phyloP scores from a whole-genome alignment of 768 basidiomycete genomes.

The Tephrocybe sp. region DNA sequence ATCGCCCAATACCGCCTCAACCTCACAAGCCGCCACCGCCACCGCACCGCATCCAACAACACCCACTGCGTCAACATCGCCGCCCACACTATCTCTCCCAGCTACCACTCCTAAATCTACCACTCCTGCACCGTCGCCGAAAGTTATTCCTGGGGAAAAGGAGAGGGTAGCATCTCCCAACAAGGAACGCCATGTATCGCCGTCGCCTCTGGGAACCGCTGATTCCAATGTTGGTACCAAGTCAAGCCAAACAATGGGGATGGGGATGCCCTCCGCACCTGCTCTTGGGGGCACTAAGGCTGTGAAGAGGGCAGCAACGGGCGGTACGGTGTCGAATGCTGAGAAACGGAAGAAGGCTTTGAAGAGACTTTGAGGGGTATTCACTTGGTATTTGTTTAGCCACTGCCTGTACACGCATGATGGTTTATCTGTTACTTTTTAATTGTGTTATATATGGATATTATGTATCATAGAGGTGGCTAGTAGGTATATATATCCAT shows the following conservation, averaged over 20 bases:
- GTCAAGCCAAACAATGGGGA: constrained; percentile 28
- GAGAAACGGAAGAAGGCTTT: constrained; percentile 91
- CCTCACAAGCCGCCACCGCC: constrained; percentile 19
- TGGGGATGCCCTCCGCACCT: constrained; percentile 30
- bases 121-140: constrained; percentile 40
- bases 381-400: not conserved
- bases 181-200: constrained; percentile 66
- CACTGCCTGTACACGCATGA: too few species aligned
- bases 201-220: constrained; percentile 67
- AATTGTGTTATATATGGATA: constrained; percentile 5
- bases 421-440: not conserved
- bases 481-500: not conserved
- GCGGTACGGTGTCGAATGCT: constrained; percentile 46
- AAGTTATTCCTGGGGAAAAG: constrained; percentile 38
- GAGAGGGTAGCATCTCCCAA: constrained; percentile 27
- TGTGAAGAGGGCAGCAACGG: constrained; percentile 65
- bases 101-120: constrained; percentile 42
- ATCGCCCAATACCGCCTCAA: constrained; percentile 26
- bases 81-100: constrained; percentile 36
- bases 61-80: constrained; percentile 19
- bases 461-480: constrained; percentile 11
- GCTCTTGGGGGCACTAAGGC: constrained; percentile 50
- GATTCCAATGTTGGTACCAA: constrained; percentile 61
- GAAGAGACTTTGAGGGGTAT: constrained; percentile 58
- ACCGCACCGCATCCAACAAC: constrained; percentile 18